Evolutionary conservation across 2,329 filamentous ascomycete species (phyloP).

Genomic region (Alternaria consortialis): DNA sequence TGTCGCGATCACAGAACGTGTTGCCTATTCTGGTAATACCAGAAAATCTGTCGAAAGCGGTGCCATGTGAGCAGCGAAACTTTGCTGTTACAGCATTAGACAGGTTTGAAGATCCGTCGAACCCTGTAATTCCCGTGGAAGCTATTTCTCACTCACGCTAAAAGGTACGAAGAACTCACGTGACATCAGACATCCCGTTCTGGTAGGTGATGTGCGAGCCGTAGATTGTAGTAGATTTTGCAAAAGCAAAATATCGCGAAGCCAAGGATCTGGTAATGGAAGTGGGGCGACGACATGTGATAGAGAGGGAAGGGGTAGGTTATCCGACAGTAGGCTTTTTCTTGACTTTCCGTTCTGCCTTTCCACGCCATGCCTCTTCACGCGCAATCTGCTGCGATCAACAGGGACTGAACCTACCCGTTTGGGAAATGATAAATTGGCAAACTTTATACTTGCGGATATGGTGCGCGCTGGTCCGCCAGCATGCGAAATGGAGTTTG

Average conservation of each 20-base stretch:
- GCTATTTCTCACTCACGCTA: not conserved
- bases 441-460: too few relatives aligned
- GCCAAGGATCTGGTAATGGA: not conserved
- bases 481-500: too few relatives aligned
- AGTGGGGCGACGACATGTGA: not conserved
- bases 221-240: not conserved
- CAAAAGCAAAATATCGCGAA: conserved; percentile 1
- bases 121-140: not conserved
- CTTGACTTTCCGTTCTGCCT: not conserved
- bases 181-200: not conserved
- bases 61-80: not conserved
- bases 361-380: not conserved
- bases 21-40: not conserved
- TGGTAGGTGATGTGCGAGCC: not conserved
- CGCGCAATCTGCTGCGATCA: not conserved
- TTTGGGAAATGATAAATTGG: too few relatives aligned
- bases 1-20: not conserved
- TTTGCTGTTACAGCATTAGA: not conserved
- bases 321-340: not conserved
- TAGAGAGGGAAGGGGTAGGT: not conserved
- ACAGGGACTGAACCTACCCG: not conserved
- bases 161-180: not conserved
- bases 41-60: not conserved
- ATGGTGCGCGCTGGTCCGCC: too few relatives aligned
- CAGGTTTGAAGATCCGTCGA: not conserved